These are phyloP conservation scores for Gloeostereum incarnatum DNA, from an alignment of 768 basidiomycete species.

Conservation along the genomic window DNA sequence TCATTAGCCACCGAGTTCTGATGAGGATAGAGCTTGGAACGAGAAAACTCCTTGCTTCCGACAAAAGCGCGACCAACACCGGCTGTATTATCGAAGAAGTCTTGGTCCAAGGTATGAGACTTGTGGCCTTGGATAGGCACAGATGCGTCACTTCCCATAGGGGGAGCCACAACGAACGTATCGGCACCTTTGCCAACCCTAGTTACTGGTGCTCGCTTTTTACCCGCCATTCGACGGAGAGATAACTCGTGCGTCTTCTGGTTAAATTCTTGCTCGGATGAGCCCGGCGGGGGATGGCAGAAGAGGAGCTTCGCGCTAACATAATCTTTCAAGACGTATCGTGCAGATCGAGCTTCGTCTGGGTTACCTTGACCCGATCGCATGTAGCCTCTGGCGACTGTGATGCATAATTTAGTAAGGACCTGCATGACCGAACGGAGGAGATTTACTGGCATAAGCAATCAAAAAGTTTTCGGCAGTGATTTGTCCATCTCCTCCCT, in stretches of 20 bases:
- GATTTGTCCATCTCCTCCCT: slow-evolving; percentile 73
- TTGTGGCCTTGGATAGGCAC: slow-evolving; percentile 33
- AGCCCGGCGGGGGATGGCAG: slow-evolving; percentile 80
- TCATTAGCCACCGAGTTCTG: slow-evolving; percentile 75
- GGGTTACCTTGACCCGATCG: slow-evolving; percentile 95
- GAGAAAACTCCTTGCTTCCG: slow-evolving; percentile 50
- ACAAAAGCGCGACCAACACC: slow-evolving; percentile 55
- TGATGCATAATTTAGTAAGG: slow-evolving; percentile 9
- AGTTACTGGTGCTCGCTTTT: slow-evolving; percentile 84
- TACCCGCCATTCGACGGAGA: slow-evolving; percentile 51
- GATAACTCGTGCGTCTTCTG: slow-evolving; percentile 51
- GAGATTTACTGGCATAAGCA: slow-evolving; percentile 85
- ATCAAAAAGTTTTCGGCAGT: slow-evolving; percentile 77
- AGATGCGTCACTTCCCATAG: slow-evolving; percentile 12
- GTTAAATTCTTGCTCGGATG: slow-evolving; percentile 67
- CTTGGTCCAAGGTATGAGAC: slow-evolving; percentile 64
- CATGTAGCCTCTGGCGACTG: slow-evolving; percentile 90
- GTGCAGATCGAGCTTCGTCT: slow-evolving; percentile 90
- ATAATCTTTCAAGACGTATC: slow-evolving; percentile 93
- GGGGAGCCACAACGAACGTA: slow-evolving; percentile 56
- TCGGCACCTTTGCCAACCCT: slow-evolving; percentile 79
- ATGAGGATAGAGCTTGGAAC: slow-evolving; percentile 69
- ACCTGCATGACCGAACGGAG: slow-evolving; percentile 1
- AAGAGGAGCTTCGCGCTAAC: slow-evolving; percentile 90
- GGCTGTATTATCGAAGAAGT: slow-evolving; percentile 63